Base-by-base conservation (phyloP, 495 filamentous ascomycete species). In the Tuber indicum region DNA sequence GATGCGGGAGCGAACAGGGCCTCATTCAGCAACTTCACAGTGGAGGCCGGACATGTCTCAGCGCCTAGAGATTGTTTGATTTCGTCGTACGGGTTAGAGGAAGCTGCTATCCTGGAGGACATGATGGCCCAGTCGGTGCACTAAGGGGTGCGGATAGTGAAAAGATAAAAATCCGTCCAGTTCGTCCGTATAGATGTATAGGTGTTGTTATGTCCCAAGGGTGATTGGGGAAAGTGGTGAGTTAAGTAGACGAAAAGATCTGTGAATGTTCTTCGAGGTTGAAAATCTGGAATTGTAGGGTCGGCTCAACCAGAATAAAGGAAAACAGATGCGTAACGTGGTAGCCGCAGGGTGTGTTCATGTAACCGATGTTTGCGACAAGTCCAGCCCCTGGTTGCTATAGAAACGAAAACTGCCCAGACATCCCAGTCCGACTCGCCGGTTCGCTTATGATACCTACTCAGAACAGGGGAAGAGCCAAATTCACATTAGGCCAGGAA, bases 31-130 rank as follows among this genome's bases (percentile, higher is more conserved):
- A 82, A 81, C 42, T 74, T 77, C 14, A 82, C 42, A 14, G 81
- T 82, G 70, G 81, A 77, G 41, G 45, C 76, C 58, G 81, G 82
- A 58, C 81, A 82, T 52, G 77, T 52, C 23, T 82, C 77, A 19
- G 69, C n/a, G 10, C 71, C 75, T 66, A 82, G 66, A 71, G 44
- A 79, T 39, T 76, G 75, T 62, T 82, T 82, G 66, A 82, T 82
- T 9, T 72, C 75, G 39, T 78, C 78, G 26, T 76, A 70, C 17
- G 70, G 73, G 46, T 70, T 79, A 23, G 76, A 74, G 45, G 71
- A 62, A 43, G 58, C n/a, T 46, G 76, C 69, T 71, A 43, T 16
- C 71, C 26, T 72, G 6, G 43, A 43, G 58, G 62, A 17, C 74
- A 66, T 66, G 12, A 2, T 14, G 58, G 26, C 32, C 58, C 26